These are phyloP conservation scores for Epichloe coenophiala DNA, from an alignment of 2,329 filamentous ascomycete species.

Conservation along the genomic window DNA sequence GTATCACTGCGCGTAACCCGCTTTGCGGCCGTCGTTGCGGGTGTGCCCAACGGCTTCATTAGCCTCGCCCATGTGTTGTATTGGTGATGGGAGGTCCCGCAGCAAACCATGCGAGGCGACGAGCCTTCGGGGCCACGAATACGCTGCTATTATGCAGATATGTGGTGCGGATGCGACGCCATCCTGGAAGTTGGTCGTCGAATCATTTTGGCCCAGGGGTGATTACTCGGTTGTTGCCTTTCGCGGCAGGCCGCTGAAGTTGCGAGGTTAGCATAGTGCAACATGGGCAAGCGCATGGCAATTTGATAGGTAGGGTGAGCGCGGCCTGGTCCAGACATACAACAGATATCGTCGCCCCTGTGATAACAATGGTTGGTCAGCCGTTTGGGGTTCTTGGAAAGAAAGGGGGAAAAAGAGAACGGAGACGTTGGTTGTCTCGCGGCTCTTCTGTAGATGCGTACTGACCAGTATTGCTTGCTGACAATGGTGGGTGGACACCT, in stretches of 20 bases:
- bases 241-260: conserved; percentile 24
- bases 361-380: neutral
- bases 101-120: neutral
- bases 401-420: no score
- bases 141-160: conserved; percentile 15
- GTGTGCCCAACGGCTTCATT: no score
- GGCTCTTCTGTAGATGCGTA: conserved; percentile 3
- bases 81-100: neutral
- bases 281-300: neutral
- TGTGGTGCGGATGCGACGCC: conserved; percentile 13
- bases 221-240: conserved; percentile 24
- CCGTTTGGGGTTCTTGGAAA: conserved; percentile 10
- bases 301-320: neutral
- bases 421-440: no score
- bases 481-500: conserved; percentile 29
- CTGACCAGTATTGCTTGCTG: conserved; percentile 32
- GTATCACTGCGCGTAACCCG: no score
- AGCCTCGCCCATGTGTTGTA: no score
- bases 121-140: neutral
- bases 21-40: no score
- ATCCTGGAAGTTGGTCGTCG: conserved; percentile 18
- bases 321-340: conserved; percentile 17
- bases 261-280: conserved; percentile 9
- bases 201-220: conserved; percentile 25
- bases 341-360: conserved; percentile 32